phyloP scores from a whole-genome alignment of 2,329 filamentous ascomycete genomes.

The Monosporascus cannonballus region DNA sequence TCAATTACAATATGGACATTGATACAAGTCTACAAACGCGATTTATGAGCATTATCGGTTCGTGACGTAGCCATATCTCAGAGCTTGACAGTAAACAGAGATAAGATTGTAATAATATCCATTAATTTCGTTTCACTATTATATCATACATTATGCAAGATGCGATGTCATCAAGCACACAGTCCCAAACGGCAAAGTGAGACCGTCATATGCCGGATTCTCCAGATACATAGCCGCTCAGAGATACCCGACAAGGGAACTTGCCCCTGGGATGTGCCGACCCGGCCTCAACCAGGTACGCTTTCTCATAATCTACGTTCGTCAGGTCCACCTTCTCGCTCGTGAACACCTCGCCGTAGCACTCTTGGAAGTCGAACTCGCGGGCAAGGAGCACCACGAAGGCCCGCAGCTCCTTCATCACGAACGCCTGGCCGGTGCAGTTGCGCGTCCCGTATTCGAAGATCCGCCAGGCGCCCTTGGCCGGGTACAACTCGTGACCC shows the following conservation, averaged over 20 bases:
- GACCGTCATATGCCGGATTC: neutral
- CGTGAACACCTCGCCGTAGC: slow-evolving; percentile 20
- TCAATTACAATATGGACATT: too few relatives aligned
- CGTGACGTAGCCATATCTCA: too few relatives aligned
- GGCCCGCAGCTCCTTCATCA: slow-evolving; percentile 20
- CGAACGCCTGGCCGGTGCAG: slow-evolving; percentile 47
- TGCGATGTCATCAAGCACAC: neutral
- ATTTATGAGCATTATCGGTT: too few relatives aligned
- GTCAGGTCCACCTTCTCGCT: slow-evolving; percentile 17
- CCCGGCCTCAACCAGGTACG: slow-evolving; percentile 19
- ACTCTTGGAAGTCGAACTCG: slow-evolving; percentile 22
- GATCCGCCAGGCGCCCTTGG: slow-evolving; percentile 44
- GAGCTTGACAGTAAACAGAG: too few relatives aligned
- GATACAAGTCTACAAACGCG: too few relatives aligned
- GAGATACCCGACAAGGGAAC: slow-evolving; percentile 18
- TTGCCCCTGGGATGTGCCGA: slow-evolving; percentile 19
- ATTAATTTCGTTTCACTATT: too few relatives aligned
- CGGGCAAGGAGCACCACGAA: slow-evolving; percentile 20
- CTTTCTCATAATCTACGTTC: slow-evolving; percentile 21
- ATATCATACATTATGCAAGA: neutral
- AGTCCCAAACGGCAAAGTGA: neutral
- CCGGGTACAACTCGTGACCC: slow-evolving; percentile 26
- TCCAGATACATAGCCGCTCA: slow-evolving; percentile 12
- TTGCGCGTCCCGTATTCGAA: slow-evolving; percentile 50
- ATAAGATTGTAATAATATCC: too few relatives aligned